These are phyloP conservation scores for Pseudisothecium myosuroides DNA, from an alignment of 225 moss, liverwort and hornwort genomes.

Conservation along the genomic window DNA sequence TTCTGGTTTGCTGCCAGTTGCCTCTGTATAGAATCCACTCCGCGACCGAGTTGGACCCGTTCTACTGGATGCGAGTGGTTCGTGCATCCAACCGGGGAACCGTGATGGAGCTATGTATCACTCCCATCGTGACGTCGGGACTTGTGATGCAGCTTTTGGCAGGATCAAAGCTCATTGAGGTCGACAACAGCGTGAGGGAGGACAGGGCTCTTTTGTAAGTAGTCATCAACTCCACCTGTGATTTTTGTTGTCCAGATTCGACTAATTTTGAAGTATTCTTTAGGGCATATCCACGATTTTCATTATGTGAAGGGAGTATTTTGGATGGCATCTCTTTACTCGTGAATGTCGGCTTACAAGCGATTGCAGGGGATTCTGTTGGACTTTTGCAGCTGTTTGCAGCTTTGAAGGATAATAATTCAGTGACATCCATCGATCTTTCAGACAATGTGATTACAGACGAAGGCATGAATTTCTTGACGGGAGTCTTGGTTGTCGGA, in stretches of 20 bases:
- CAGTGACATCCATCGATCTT: too few relatives aligned
- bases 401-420: too few relatives aligned
- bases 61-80: slow-evolving; percentile 96
- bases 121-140: slow-evolving; percentile 92
- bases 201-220: slow-evolving; percentile 97
- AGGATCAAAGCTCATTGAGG: slow-evolving; percentile 94
- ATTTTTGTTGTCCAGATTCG: too few relatives aligned
- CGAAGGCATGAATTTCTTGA: too few relatives aligned
- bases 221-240: not conserved
- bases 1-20: slow-evolving; percentile 89
- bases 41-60: slow-evolving; percentile 88
- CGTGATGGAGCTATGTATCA: slow-evolving; percentile 93
- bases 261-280: not conserved
- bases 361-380: too few relatives aligned
- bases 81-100: slow-evolving; percentile 91
- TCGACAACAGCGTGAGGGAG: slow-evolving; percentile 97
- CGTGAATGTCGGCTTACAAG: too few relatives aligned
- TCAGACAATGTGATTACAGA: too few relatives aligned
- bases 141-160: slow-evolving; percentile 95
- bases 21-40: slow-evolving; percentile 95
- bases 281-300: not conserved
- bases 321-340: too few relatives aligned
- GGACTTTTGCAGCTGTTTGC: too few relatives aligned
- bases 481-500: too few relatives aligned
- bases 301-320: too few relatives aligned